These are phyloP conservation scores for Phytophthora quininea DNA, from an alignment of 352 stramenopile species.

Conservation along the genomic window DNA sequence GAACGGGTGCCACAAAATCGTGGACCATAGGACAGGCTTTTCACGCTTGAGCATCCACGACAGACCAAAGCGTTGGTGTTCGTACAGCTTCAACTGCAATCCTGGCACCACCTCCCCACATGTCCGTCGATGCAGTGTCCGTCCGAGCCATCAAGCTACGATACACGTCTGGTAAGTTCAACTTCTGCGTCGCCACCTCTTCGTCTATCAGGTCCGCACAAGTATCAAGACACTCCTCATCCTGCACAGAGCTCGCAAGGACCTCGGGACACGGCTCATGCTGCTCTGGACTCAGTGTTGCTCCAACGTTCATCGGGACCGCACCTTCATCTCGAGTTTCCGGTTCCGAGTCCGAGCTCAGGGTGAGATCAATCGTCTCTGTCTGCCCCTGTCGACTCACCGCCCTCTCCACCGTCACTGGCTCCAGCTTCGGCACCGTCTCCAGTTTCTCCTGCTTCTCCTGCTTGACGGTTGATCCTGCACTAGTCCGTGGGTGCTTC, in stretches of 20 bases:
- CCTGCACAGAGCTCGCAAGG: background rate
- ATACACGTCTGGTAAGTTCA: conserved; percentile 67
- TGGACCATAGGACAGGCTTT: conserved; percentile 25
- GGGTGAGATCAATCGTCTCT: background rate
- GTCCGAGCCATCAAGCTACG: conserved; percentile 52
- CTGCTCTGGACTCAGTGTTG: background rate
- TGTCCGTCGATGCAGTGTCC: conserved; percentile 44
- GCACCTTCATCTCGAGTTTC: background rate
- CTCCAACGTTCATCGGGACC: background rate
- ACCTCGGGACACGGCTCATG: background rate
- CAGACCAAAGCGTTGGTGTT: conserved; percentile 68
- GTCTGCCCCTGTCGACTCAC: background rate
- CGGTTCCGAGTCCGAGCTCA: background rate
- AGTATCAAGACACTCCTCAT: background rate
- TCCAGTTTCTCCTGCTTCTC: background rate
- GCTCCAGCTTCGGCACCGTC: background rate
- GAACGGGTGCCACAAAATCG: conserved; percentile 49
- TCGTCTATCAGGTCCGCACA: background rate
- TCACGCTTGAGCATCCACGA: conserved; percentile 81
- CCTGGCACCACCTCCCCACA: conserved; percentile 63
- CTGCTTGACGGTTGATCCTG: background rate
- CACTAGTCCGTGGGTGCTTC: conserved; percentile 6
- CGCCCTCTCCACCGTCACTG: background rate
- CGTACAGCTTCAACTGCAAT: conserved; percentile 64
- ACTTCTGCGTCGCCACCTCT: conserved; percentile 7